Conservation (phyloP, 1,139 yeast species). For the Schwanniomyces etchellsii region DNA sequence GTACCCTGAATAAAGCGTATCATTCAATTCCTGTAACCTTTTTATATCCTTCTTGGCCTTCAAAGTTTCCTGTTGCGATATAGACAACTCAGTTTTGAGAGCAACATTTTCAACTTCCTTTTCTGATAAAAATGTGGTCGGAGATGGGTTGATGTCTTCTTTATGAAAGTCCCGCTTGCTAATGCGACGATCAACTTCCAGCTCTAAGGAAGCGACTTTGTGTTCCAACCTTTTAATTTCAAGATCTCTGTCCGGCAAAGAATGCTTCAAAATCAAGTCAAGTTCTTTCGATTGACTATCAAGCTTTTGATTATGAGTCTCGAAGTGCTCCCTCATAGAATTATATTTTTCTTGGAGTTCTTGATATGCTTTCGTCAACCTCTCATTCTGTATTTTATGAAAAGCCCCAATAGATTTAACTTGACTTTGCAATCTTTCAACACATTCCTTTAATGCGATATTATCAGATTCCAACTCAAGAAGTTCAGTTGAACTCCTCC, state of each 20-base stretch:
- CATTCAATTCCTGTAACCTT: constrained; percentile 12
- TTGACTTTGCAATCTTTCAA: background rate
- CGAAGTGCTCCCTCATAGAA: background rate
- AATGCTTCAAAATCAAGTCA: background rate
- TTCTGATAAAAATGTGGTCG: background rate
- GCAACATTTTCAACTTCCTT: background rate
- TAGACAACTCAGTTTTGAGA: background rate
- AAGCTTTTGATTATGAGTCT: background rate
- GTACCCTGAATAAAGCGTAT: constrained; percentile 11
- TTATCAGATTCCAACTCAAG: background rate
- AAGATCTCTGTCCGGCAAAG: background rate
- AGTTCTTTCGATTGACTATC: background rate
- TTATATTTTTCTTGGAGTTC: background rate
- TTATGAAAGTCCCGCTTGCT: no score
- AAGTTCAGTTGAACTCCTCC: no score
- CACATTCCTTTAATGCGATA: background rate
- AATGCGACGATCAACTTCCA: background rate
- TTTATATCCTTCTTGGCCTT: no score
- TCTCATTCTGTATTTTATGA: no score
- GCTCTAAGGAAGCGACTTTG: background rate
- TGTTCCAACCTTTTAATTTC: background rate
- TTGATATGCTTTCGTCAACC: background rate
- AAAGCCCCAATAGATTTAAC: no score
- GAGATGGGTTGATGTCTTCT: no score
- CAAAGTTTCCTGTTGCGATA: no score